Conservation (phyloP, 768 basidiomycete species). For the Hirschioporus abietinus region DNA sequence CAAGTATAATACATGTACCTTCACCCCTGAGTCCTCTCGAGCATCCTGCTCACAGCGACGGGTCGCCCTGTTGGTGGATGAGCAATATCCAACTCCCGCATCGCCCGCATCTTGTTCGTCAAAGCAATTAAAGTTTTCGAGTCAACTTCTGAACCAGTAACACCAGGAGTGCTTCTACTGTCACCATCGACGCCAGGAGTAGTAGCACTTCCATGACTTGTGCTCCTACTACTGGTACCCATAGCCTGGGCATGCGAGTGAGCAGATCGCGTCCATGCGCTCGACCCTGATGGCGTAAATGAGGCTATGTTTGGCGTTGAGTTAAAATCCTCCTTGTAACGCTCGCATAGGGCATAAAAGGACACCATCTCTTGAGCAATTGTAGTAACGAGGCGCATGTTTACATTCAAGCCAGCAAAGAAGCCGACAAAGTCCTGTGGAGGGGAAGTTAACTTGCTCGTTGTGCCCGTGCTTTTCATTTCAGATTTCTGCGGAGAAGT, state of each 20-base stretch:
- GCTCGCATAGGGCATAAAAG: slow-evolving; percentile 85
- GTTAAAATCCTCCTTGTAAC: slow-evolving; percentile 63
- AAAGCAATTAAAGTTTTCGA: slow-evolving; percentile 43
- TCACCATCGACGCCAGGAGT: slow-evolving; percentile 19
- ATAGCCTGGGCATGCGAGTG: slow-evolving; percentile 19
- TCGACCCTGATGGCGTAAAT: slow-evolving; percentile 14
- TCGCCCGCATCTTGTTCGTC: slow-evolving; percentile 64
- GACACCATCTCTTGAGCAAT: slow-evolving; percentile 90
- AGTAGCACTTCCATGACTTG: slow-evolving; percentile 15
- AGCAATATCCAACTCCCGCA: slow-evolving; percentile 49
- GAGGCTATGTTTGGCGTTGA: slow-evolving; percentile 18
- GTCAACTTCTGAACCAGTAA: slow-evolving; percentile 37
- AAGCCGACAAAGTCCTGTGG: slow-evolving; percentile 71
- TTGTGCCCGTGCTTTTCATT: slow-evolving; percentile 7
- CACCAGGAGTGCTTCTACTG: slow-evolving; percentile 20
- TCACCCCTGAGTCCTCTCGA: slow-evolving; percentile 58
- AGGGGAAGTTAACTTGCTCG: slow-evolving; percentile 19
- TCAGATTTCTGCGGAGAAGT: slow-evolving; percentile 7
- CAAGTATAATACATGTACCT: slow-evolving; percentile 19
- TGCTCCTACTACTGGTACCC: slow-evolving; percentile 21
- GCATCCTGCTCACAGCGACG: slow-evolving; percentile 60
- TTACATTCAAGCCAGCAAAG: slow-evolving; percentile 82
- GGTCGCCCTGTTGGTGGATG: slow-evolving; percentile 45
- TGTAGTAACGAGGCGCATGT: slow-evolving; percentile 71
- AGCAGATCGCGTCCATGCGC: slow-evolving; percentile 10